Conservation (phyloP, 805 yeast species). For the Metschnikowia continentalis region DNA sequence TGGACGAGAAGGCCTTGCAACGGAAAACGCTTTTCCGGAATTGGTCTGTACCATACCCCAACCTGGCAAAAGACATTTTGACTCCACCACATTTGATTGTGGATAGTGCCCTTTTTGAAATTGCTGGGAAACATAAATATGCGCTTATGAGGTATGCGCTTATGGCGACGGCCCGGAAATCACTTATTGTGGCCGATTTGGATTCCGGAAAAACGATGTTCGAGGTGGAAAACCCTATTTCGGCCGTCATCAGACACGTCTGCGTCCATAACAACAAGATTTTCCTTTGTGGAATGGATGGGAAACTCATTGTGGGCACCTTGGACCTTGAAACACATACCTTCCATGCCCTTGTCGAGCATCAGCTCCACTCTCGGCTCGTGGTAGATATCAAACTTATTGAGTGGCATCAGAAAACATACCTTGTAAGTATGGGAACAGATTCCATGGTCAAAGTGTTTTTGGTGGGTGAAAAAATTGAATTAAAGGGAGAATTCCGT, state of each 20-base stretch:
- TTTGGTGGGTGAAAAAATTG: slow-evolving; percentile 17
- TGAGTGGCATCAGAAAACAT: slow-evolving; percentile 20
- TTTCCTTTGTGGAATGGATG: slow-evolving; percentile 52
- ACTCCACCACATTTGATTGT: slow-evolving; percentile 23
- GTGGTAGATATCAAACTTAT: slow-evolving; percentile 34
- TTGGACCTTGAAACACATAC: slow-evolving; percentile 1
- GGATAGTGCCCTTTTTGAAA: slow-evolving; percentile 12
- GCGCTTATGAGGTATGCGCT: slow-evolving; percentile 14
- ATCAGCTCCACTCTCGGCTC: slow-evolving; percentile 33
- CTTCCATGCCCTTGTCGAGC: slow-evolving; percentile 10
- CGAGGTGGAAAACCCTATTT: slow-evolving; percentile 18
- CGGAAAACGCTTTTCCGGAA: slow-evolving; percentile 13
- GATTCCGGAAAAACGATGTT: slow-evolving; percentile 8
- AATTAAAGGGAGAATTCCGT: slow-evolving; percentile 19
- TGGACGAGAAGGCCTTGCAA: slow-evolving; percentile 8
- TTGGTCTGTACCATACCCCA: slow-evolving; percentile 34
- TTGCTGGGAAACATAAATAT: neutral
- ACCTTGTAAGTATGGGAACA: slow-evolving; percentile 56
- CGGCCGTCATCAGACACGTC: slow-evolving; percentile 34
- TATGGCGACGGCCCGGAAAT: slow-evolving; percentile 19
- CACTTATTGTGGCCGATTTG: slow-evolving; percentile 18
- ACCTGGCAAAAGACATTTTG: slow-evolving; percentile 7
- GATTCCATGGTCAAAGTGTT: slow-evolving; percentile 45
- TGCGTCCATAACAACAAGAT: slow-evolving; percentile 24
- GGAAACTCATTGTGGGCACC: slow-evolving; percentile 29